Evolutionary conservation across 2,329 filamentous ascomycete genomes (phyloP).

Genomic region (Fusarium sp.): DNA sequence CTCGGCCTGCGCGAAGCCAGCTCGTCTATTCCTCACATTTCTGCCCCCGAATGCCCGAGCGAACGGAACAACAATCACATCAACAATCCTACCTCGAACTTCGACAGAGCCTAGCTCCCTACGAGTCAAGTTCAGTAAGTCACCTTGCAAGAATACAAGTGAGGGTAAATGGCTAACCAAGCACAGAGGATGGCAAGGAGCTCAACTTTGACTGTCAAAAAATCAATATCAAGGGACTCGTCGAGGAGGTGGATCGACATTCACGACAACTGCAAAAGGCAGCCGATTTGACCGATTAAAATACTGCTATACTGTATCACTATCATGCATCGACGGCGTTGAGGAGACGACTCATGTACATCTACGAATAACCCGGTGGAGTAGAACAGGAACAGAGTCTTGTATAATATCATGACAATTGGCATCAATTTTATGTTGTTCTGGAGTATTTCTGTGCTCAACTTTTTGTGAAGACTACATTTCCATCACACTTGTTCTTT

Average conservation of each 20-base stretch:
- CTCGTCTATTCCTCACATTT: constrained; percentile 87
- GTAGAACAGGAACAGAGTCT: constrained; percentile 35
- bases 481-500: constrained; percentile 28
- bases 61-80: constrained; percentile 80
- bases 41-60: constrained; percentile 84
- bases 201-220: constrained; percentile 85
- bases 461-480: constrained; percentile 38
- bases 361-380: constrained; percentile 32
- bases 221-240: constrained; percentile 85
- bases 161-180: constrained; percentile 43
- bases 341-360: constrained; percentile 43
- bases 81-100: constrained; percentile 78
- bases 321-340: constrained; percentile 53
- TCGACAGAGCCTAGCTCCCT: constrained; percentile 78
- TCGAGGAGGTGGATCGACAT: constrained; percentile 91
- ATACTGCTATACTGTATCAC: constrained; percentile 45
- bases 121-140: constrained; percentile 86
- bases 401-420: constrained; percentile 48
- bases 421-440: constrained; percentile 41
- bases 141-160: not conserved
- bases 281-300: constrained; percentile 76
- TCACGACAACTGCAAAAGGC: constrained; percentile 85
- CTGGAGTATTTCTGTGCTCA: constrained; percentile 32
- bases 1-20: constrained; percentile 81
- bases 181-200: constrained; percentile 89